Conservation (phyloP, 345 rosid species). For the Physaria fendleri region DNA sequence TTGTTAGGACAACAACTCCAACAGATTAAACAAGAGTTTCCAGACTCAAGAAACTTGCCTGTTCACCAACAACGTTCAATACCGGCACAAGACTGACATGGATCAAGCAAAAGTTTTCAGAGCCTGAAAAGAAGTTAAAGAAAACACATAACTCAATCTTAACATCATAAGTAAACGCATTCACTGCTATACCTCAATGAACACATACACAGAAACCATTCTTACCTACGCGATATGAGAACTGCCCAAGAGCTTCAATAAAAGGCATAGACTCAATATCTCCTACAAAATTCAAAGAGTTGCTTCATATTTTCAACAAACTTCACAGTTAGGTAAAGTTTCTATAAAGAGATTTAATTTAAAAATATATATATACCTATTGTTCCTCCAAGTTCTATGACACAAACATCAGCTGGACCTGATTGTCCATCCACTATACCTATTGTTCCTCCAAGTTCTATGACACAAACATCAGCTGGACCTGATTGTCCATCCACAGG, state of each 20-base stretch:
- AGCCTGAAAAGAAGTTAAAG: conserved; percentile 38
- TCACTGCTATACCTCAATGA: neutral
- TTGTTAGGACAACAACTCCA: neutral
- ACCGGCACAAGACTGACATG: conserved; percentile 99
- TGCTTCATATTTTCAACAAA: conserved; percentile 35
- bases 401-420: conserved; percentile 93
- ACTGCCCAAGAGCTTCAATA: conserved; percentile 93
- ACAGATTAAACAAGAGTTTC: neutral
- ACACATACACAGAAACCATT: conserved; percentile 14
- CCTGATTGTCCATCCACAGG: conserved; percentile 85
- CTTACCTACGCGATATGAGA: conserved; percentile 89
- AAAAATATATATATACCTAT: no score
- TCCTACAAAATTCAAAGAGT: conserved; percentile 44
- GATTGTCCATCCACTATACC: conserved; percentile 93
- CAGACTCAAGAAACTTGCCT: conserved; percentile 42
- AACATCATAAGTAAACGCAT: neutral
- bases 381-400: conserved; percentile 97
- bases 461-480: conserved; percentile 95
- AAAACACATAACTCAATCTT: neutral
- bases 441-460: conserved; percentile 96
- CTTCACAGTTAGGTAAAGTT: conserved; percentile 86
- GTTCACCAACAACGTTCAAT: conserved; percentile 92
- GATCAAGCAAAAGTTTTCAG: conserved; percentile 85
- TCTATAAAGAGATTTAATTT: no score
- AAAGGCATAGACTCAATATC: conserved; percentile 98